These are phyloP conservation scores for Trichophyton mentagrophytes DNA, from an alignment of 2,329 filamentous ascomycete species.

Conservation along the genomic window DNA sequence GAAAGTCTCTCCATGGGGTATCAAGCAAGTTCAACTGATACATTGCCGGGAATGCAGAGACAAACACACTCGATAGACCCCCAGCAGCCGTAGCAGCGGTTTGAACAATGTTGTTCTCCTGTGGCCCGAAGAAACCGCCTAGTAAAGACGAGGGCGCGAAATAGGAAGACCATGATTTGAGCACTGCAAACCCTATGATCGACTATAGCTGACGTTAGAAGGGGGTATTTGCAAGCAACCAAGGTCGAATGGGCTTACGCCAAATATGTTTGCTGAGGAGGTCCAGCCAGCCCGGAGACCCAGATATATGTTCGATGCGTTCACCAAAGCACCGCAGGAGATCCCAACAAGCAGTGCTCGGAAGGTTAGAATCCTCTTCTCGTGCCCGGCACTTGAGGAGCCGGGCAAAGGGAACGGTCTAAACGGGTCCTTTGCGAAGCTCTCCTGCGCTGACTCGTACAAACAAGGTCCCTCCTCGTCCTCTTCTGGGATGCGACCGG, in stretches of 20 bases:
- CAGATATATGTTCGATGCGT: constrained; percentile 51
- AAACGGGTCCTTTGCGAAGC: constrained; percentile 7
- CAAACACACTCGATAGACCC: constrained; percentile 33
- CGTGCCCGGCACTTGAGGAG: background rate
- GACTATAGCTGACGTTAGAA: constrained; percentile 13
- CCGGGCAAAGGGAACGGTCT: background rate
- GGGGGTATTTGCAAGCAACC: too few relatives aligned
- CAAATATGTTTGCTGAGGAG: constrained; percentile 11
- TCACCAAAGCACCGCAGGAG: constrained; percentile 46
- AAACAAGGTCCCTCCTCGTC: background rate
- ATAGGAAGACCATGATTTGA: constrained; percentile 30
- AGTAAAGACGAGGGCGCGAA: constrained; percentile 19
- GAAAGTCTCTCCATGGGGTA: constrained; percentile 11
- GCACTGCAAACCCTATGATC: constrained; percentile 34
- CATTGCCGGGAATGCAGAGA: constrained; percentile 34
- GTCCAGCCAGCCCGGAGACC: constrained; percentile 38
- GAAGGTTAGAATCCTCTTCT: constrained; percentile 31
- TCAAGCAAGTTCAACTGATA: constrained; percentile 32
- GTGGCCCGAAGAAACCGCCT: constrained; percentile 29
- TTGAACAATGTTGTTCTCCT: constrained; percentile 38
- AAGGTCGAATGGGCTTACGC: constrained; percentile 3
- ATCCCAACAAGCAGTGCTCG: constrained; percentile 45
- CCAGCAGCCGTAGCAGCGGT: constrained; percentile 36
- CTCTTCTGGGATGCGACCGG: background rate
- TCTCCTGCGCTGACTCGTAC: background rate